phyloP scores from a whole-genome alignment of 495 filamentous ascomycete genomes.

The Neurospora terricola region DNA sequence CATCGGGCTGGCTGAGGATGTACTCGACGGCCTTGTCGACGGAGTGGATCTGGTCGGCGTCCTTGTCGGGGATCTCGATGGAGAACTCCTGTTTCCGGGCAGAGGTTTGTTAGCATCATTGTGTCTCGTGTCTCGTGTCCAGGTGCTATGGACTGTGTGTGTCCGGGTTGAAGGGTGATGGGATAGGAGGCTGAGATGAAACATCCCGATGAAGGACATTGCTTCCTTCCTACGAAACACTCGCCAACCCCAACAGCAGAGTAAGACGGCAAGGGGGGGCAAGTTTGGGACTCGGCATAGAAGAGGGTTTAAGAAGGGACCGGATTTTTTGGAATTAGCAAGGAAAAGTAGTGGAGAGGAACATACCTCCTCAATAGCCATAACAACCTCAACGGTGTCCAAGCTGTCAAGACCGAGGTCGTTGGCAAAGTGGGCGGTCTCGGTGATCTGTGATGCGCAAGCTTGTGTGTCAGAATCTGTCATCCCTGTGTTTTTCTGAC shows the following conservation, averaged over 20 bases:
- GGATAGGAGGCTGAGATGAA: neutral
- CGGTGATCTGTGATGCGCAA: conserved; percentile 56
- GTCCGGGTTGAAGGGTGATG: neutral
- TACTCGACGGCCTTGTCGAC: conserved; percentile 94
- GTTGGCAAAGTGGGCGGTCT: conserved; percentile 80
- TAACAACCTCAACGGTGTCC: conserved; percentile 97
- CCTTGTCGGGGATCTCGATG: conserved; percentile 99
- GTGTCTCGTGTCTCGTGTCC: neutral
- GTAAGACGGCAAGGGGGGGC: neutral
- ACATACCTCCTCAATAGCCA: conserved; percentile 98
- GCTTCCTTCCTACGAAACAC: neutral
- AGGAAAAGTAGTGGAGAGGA: neutral
- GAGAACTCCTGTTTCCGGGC: conserved; percentile 76
- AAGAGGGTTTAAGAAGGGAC: neutral
- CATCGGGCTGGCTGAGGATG: conserved; percentile 91
- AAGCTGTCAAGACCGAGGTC: conserved; percentile 94
- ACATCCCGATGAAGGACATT: neutral
- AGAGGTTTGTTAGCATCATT: conserved; percentile 5
- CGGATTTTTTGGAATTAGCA: neutral
- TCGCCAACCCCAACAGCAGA: neutral
- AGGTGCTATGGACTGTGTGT: neutral
- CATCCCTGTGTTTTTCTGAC: neutral
- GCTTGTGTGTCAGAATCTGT: conserved; percentile 3
- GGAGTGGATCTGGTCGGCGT: conserved; percentile 92
- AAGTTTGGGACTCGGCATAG: neutral